phyloP scores from a whole-genome alignment of 306 rosid genomes.

The Mucuna pruriens region DNA sequence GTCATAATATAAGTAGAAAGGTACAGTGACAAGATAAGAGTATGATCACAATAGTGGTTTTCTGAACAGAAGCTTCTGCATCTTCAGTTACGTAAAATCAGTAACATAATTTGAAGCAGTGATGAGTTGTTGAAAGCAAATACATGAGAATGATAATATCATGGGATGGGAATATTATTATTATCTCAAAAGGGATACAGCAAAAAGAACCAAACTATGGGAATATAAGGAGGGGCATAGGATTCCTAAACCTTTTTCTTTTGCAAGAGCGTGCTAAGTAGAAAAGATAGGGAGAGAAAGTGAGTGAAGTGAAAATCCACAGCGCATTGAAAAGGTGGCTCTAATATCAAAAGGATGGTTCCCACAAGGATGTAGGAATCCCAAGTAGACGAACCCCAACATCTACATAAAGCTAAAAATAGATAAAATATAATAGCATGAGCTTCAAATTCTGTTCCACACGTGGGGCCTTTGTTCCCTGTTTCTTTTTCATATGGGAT shows the following conservation, averaged over 20 bases:
- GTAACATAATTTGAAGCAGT: conserved; percentile 43
- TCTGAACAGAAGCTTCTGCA: conserved; percentile 48
- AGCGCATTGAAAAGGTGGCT: conserved; percentile 70
- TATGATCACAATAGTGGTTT: conserved; percentile 39
- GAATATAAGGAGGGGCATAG: conserved; percentile 87
- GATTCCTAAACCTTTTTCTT: conserved; percentile 81
- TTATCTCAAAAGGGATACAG: conserved; percentile 68
- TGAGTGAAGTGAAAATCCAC: conserved; percentile 58
- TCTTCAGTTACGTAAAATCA: conserved; percentile 40
- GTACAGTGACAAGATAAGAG: conserved; percentile 37
- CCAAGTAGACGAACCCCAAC: conserved; percentile 77
- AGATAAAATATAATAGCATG: conserved; percentile 44
- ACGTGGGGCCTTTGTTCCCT: conserved; percentile 79
- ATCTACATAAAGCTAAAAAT: conserved; percentile 66
- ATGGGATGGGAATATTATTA: conserved; percentile 55
- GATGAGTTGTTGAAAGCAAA: conserved; percentile 29
- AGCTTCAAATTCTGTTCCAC: conserved; percentile 67
- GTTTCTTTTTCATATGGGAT: conserved; percentile 60
- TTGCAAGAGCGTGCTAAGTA: conserved; percentile 66
- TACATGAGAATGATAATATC: conserved; percentile 40
- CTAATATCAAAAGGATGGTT: conserved; percentile 63
- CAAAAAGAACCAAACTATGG: conserved; percentile 64
- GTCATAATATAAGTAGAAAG: conserved; percentile 41
- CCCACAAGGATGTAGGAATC: conserved; percentile 85
- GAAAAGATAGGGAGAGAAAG: conserved; percentile 73